A percentile compares a stretch with the other conserved stretches of the same genome.
phyloP scores from a whole-genome alignment of 345 rosid species.

The Bruguiera gymnorhiza region DNA sequence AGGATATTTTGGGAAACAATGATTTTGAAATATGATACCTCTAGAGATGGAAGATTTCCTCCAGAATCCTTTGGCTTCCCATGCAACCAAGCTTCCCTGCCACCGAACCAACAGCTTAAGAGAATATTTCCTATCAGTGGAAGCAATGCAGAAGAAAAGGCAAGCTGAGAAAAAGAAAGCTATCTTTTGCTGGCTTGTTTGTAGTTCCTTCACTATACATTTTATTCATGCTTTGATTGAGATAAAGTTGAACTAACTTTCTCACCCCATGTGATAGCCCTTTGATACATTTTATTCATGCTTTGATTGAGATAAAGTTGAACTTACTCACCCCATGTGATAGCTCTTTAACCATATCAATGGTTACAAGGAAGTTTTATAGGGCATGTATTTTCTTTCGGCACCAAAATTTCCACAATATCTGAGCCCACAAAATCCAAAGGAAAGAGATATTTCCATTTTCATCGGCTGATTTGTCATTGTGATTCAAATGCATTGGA shows the following conservation, averaged over 20 bases:
- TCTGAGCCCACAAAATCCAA: constrained; percentile 61
- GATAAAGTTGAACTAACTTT: constrained; percentile 25
- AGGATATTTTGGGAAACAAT: constrained; percentile 23
- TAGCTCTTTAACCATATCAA: constrained; percentile 33
- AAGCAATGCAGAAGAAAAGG: constrained; percentile 50
- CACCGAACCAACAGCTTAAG: constrained; percentile 38
- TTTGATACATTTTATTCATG: constrained; percentile 24
- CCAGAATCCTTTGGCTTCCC: constrained; percentile 62
- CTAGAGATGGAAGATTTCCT: constrained; percentile 55
- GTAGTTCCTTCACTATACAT: constrained; percentile 30
- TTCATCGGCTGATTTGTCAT: constrained; percentile 31
- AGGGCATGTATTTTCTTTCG: constrained; percentile 27
- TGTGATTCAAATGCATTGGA: constrained; percentile 31
- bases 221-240: constrained; percentile 17
- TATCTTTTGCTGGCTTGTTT: constrained; percentile 40
- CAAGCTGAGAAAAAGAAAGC: constrained; percentile 37
- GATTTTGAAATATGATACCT: constrained; percentile 47
- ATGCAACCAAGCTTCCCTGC: constrained; percentile 96
- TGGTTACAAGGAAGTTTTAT: constrained; percentile 32
- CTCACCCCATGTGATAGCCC: not conserved
- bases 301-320: constrained; percentile 31
- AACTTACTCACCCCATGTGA: constrained; percentile 28
- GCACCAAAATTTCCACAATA: constrained; percentile 39
- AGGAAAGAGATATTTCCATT: constrained; percentile 52
- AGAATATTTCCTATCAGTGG: constrained; percentile 48